Base-by-base conservation (phyloP, 495 filamentous ascomycete genomes). In the Alectoria sarmentosa region DNA sequence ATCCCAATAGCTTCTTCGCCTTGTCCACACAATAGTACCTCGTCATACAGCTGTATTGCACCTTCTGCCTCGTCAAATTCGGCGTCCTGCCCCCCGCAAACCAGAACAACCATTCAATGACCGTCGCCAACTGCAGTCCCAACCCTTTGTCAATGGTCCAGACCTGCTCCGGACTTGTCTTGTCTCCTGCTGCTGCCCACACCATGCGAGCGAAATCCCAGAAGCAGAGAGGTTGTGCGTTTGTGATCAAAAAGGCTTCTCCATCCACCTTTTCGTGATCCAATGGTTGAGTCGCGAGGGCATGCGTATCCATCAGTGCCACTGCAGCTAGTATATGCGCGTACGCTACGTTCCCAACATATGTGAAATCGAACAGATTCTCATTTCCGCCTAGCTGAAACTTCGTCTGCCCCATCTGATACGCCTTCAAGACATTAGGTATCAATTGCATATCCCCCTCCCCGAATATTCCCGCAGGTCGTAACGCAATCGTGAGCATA, bases 241-340 rank as follows among this genome's bases (percentile, higher is more conserved):
- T 98, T 65, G 94, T 98, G 75, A 98, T 87, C 74, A 96, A 84
- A 83, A 98, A 98, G 30, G 89, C 88, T 74, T 98, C 92, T 46
- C 94, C 94, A 72, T 97, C 94, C 17, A 96, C 90, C 36, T 80
- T 81, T 76, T 95, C 90, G 71, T 86, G 76, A 73, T 90, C 86
- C 32, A 92, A 79, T 14, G 88, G 85, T 19, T 78, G 77, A 48
- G 79, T 82, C 42, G 79, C 74, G 23, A 78, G 73, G 28, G 76
- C 74, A 56, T 81, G 74, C 14, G 79, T 82, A 3, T 78, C 75
- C 41, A 96, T 77, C 19, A 98, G 84, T n/a, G 87, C 88, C 42
- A 80, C 79, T 3, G 90, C 78, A n/a, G 80, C 77, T 1, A 84
- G 75, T 34, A 79, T 71, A 67, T 82, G 79, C 11, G 76, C 75